Conservation (phyloP, 2,329 filamentous ascomycete species). For the Arthrobotrys iridis region DNA sequence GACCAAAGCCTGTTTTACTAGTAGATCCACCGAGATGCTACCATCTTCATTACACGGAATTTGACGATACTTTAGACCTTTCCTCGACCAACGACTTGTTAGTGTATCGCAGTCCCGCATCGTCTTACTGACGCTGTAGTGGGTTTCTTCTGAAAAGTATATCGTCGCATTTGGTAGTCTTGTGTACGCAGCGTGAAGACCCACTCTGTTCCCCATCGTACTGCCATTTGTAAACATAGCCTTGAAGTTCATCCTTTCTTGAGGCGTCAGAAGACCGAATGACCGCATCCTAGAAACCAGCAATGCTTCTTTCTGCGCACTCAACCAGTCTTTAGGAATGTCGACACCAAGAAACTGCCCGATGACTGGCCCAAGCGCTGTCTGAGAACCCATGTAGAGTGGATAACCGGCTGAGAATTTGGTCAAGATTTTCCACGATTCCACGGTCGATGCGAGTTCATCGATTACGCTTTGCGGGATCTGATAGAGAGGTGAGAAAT, state of each 20-base stretch:
- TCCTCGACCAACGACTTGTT: constrained; percentile 1
- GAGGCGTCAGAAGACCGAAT: constrained; percentile 5
- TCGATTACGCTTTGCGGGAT: neutral
- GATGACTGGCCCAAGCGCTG: constrained; percentile 21
- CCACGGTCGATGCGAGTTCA: constrained; percentile 4
- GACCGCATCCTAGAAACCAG: constrained; percentile 1
- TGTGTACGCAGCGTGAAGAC: constrained; percentile 20
- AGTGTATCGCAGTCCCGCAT: constrained; percentile 24
- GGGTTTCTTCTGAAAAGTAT: constrained; percentile 29
- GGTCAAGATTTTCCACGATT: constrained; percentile 9
- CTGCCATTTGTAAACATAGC: constrained; percentile 28
- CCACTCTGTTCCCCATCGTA: constrained; percentile 39
- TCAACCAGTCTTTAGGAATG: constrained; percentile 16
- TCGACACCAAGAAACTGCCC: constrained; percentile 5
- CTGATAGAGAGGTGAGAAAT: neutral
- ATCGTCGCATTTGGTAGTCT: constrained; percentile 17
- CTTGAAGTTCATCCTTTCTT: neutral
- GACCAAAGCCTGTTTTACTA: neutral
- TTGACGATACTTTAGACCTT: neutral
- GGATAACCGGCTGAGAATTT: constrained; percentile 9
- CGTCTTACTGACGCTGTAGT: constrained; percentile 32
- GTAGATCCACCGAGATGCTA: neutral
- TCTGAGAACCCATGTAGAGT: constrained; percentile 10
- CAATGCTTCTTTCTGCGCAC: neutral
- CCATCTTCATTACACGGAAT: constrained; percentile 23